Conservation (phyloP, 2,329 filamentous ascomycete genomes). For the Diplodia scrobiculata region DNA sequence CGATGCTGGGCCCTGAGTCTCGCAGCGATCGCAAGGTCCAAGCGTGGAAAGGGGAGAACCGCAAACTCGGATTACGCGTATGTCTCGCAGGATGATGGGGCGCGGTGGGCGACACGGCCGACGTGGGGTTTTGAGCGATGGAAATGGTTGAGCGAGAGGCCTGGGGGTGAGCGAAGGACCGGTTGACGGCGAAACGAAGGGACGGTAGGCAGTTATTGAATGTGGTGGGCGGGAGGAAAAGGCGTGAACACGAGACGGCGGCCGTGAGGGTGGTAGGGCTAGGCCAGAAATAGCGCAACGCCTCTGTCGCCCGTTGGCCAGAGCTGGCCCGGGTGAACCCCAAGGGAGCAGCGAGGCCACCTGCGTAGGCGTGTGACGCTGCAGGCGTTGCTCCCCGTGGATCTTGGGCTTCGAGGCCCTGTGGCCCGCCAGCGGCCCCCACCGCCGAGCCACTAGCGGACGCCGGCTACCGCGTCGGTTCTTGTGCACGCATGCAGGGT, state of each 20-base stretch:
- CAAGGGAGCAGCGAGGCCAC: background rate
- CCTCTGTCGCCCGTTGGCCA: background rate
- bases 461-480: background rate
- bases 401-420: background rate
- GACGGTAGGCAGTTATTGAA: conserved; percentile 4
- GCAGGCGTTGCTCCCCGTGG: background rate
- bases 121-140: conserved; percentile 11
- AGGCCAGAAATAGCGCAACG: conserved; percentile 16
- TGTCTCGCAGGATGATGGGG: conserved; percentile 1
- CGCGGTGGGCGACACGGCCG: background rate
- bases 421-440: background rate
- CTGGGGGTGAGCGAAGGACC: conserved; percentile 24
- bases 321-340: background rate
- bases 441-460: conserved; percentile 4
- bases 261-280: background rate
- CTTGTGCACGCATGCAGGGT: conserved; percentile 3
- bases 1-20: background rate
- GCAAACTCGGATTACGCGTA: background rate
- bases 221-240: conserved; percentile 5
- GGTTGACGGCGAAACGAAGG: conserved; percentile 20
- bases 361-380: conserved; percentile 3
- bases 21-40: conserved; percentile 10
- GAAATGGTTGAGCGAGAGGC: conserved; percentile 20
- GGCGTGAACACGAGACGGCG: conserved; percentile 23
- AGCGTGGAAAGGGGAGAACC: conserved; percentile 8